Base-by-base conservation (phyloP, 2,329 filamentous ascomycete species). In the Raffaelea ambrosiae region DNA sequence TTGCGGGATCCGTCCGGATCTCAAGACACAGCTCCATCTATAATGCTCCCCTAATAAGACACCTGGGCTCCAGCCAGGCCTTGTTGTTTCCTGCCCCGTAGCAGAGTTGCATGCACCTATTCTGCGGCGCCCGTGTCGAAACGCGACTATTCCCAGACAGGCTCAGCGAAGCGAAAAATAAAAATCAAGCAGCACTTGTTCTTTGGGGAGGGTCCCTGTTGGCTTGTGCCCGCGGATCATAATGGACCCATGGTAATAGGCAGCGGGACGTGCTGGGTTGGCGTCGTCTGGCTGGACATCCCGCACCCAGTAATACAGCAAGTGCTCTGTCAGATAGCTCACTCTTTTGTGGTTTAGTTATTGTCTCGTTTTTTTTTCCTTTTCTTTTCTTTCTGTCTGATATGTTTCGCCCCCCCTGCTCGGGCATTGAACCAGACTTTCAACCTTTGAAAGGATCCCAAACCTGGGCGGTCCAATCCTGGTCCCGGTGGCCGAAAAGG, bases 111-210 rank as follows among this genome's bases (percentile, higher is more conserved):
- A 29, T 29, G 26, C 26, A 29, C 7, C 26, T 13, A n/a, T n/a
- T 38, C 16, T 19, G 14, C 18, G 35, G 18, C 18, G 13, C 35
- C 35, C 35, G 35, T 14, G 8, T 9, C 35, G 44, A 46, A 48
- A 49, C 40, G 48, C 38, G 19, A 46, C 49, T 44, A 51, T 49
- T 47, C 48, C 50, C 11, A 50, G 49, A 46, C 40, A 43, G 51
- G 52, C 40, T 48, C 51, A 48, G 46, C 36, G 43, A 54, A 49
- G 51, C 51, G 46, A 55, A 47, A 49, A 46, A 2, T 38, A 38
- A 41, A 29, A 23, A 43, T n/a, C 26, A 40, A 44, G 48, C 44
- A 40, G 49, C 7, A 38, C 8, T 10, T 10, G 35, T 9, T 9
- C 35, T n/a, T 7, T 29, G 26, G 8, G 8, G 7, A 8, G 35